Percentiles rank a stretch among this genome's conserved stretches.
phyloP scores from a whole-genome alignment of 2,329 filamentous ascomycete genomes.

The Simplicillium sp. region DNA sequence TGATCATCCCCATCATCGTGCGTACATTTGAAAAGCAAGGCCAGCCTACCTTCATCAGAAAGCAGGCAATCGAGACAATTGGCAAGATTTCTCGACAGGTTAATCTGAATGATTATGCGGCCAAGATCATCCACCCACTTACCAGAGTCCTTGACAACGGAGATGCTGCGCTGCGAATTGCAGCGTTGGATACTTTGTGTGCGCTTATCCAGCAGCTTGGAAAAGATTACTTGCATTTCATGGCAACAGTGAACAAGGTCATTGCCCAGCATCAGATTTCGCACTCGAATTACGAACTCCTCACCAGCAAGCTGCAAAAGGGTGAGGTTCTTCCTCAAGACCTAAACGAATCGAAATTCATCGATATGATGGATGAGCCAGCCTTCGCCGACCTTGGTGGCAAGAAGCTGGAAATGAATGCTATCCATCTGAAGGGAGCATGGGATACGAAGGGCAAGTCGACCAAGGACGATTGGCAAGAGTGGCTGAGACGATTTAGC shows the following conservation, averaged over 20 bases:
- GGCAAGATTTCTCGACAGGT: constrained; percentile 92
- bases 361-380: constrained; percentile 68
- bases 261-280: constrained; percentile 71
- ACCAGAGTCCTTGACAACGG: constrained; percentile 68
- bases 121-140: constrained; percentile 91
- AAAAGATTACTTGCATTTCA: constrained; percentile 90
- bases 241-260: constrained; percentile 84
- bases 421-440: constrained; percentile 90
- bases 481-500: constrained; percentile 96
- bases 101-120: constrained; percentile 93
- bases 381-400: constrained; percentile 75
- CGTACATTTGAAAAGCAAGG: constrained; percentile 85
- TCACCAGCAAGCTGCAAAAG: constrained; percentile 88
- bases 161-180: constrained; percentile 65
- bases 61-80: constrained; percentile 87
- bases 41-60: constrained; percentile 70
- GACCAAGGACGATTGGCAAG: constrained; percentile 97
- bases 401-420: constrained; percentile 95
- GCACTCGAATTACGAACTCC: constrained; percentile 84
- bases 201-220: constrained; percentile 93
- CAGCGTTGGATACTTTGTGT: constrained; percentile 88
- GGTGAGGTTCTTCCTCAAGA: constrained; percentile 93
- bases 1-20: constrained; percentile 94
- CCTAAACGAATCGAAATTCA: constrained; percentile 74
- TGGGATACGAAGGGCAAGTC: constrained; percentile 98